These are phyloP conservation scores for Talaromyces nanjingensis DNA, from an alignment of 495 filamentous ascomycete genomes.

Conservation along the genomic window DNA sequence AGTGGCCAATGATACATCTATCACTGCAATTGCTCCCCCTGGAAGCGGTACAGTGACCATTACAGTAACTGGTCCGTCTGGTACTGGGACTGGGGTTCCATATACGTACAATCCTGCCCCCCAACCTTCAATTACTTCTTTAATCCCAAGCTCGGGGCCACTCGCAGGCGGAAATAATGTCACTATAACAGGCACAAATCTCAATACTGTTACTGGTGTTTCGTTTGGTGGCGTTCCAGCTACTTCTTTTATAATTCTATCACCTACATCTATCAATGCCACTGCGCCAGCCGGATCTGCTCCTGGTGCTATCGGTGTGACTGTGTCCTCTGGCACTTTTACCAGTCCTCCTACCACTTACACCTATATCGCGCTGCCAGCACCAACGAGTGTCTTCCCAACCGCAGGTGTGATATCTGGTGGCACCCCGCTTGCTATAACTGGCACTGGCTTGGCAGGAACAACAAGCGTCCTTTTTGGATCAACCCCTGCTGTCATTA, in stretches of 20 bases:
- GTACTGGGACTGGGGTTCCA: not conserved
- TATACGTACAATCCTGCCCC: not conserved
- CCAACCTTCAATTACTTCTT: not conserved
- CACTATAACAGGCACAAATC: slow-evolving; percentile 3
- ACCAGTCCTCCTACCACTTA: not conserved
- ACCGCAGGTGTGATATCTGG: not conserved
- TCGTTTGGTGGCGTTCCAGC: not conserved
- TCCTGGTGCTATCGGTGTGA: not conserved
- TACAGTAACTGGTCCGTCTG: not conserved
- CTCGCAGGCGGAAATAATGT: not conserved
- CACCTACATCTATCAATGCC: not conserved
- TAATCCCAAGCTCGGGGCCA: not conserved
- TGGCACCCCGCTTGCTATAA: not conserved
- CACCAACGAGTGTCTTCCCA: not conserved
- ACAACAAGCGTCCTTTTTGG: not conserved
- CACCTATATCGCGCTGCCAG: not conserved
- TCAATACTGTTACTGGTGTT: not conserved
- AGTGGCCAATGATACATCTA: not conserved
- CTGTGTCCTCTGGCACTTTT: not conserved
- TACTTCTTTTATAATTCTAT: not conserved
- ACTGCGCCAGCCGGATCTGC: not conserved
- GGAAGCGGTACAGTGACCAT: not conserved
- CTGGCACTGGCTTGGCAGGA: slow-evolving; percentile 1
- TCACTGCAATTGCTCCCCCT: not conserved
- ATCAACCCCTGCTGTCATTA: not conserved